These are phyloP conservation scores for Cladosporium colombiae DNA, from an alignment of 2,329 filamentous ascomycete genomes.

Conservation along the genomic window DNA sequence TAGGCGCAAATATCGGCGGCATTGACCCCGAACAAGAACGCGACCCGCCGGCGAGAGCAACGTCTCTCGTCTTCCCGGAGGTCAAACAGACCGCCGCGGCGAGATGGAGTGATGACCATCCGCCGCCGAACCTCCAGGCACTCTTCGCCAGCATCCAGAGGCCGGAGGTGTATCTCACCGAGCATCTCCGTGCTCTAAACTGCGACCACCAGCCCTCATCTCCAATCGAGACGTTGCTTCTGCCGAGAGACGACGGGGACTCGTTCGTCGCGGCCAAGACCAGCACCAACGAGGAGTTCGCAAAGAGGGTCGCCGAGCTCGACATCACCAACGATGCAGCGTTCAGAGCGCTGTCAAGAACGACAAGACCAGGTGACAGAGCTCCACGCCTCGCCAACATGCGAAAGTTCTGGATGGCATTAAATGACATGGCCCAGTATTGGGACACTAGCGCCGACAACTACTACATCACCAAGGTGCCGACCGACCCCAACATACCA, in stretches of 20 bases:
- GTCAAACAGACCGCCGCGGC: slow-evolving; percentile 8
- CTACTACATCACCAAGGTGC: slow-evolving; percentile 45
- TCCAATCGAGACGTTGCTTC: slow-evolving; percentile 11
- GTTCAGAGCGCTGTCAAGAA: slow-evolving; percentile 57
- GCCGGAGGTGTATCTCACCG: slow-evolving; percentile 43
- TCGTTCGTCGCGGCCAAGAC: slow-evolving; percentile 41
- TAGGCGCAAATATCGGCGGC: slow-evolving; percentile 21
- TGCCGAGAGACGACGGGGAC: slow-evolving; percentile 32
- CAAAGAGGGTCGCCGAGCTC: slow-evolving; percentile 53
- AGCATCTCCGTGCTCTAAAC: slow-evolving; percentile 47
- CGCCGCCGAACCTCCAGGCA: slow-evolving; percentile 43
- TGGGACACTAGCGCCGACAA: slow-evolving; percentile 63
- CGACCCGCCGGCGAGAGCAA: slow-evolving; percentile 32
- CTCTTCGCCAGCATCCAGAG: slow-evolving; percentile 47
- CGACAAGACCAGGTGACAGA: slow-evolving; percentile 47
- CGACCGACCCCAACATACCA: background rate
- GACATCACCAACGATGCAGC: slow-evolving; percentile 57
- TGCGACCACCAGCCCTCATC: slow-evolving; percentile 44
- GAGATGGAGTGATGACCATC: slow-evolving; percentile 25
- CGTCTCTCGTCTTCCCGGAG: slow-evolving; percentile 31
- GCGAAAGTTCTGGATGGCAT: slow-evolving; percentile 60
- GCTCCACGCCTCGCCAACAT: slow-evolving; percentile 56
- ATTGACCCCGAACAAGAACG: slow-evolving; percentile 33
- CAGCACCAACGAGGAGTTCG: slow-evolving; percentile 50
- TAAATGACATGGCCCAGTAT: slow-evolving; percentile 62